Evolutionary conservation across 345 rosid species (phyloP), one percentile per base, ranked within the genome.

Genomic region (Crucihimalaya himalaica): DNA sequence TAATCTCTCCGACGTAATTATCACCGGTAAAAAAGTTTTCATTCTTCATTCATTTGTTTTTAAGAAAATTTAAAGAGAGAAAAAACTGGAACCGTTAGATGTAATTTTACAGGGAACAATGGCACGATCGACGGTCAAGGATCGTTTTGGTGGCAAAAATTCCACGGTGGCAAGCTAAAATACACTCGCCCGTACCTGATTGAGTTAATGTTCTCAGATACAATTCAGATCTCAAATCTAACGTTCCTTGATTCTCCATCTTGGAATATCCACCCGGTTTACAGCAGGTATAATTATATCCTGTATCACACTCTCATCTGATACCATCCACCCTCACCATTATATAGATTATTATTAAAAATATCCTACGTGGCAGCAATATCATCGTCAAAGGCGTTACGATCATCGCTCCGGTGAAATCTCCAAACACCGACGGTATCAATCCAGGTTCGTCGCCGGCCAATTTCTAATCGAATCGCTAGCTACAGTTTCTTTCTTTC

Each of bases 71-170:
- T 4, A 55, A 19, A 11, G 29, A 11, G 29, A 7, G 1, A 27
- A 19, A 20, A 14, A 21, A 27, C 2, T 15, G 2, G 56, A 71
- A 5, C 72, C 80, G 66, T 63, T 77, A 72, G 76, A 77, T 71
- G 6, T 28, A 19, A 4, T 37, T 43, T 71, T 12, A 46, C 75
- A 88, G 98, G 98, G 63, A 74, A 83, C 27, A 93, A 90, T 64
- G 98, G 94, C 12, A 93, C 98, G 2, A 83, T 93, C 29, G 92
- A 90, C 34, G 97, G 98, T 11, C 98, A 93, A 71, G 98, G 98
- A 16, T 88, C 90, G 16, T 76, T 82, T 73, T 93, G 98, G 98
- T 93, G 98, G 98, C 93, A 89, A 71, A 68, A 82, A 11, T 93
- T 89, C 78, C 96, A 90, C 63, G 80, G 78, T 72, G 84, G 88